phyloP scores from a whole-genome alignment of 345 rosid species.

The Eucalyptus leucophloia region DNA sequence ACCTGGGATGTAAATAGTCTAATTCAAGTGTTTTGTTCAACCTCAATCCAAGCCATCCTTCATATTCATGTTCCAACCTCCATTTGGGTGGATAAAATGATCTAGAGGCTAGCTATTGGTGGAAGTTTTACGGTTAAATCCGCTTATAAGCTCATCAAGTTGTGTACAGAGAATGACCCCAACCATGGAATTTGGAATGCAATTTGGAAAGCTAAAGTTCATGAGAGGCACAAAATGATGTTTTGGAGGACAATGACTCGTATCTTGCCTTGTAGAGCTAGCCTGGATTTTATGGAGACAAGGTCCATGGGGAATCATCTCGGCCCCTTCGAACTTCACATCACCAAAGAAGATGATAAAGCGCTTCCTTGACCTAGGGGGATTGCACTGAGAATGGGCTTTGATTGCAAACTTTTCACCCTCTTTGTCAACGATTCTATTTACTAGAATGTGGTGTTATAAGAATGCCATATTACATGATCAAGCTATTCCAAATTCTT shows the following conservation, averaged over 20 bases:
- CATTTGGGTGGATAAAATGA: background rate
- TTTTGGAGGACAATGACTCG: background rate
- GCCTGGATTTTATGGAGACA: background rate
- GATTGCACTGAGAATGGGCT: background rate
- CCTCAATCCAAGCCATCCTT: background rate
- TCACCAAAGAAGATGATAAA: background rate
- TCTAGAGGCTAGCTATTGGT: background rate
- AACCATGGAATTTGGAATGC: background rate
- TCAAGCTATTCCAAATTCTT: background rate
- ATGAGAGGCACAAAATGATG: background rate
- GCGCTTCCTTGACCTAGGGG: background rate
- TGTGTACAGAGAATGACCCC: background rate
- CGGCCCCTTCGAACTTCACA: background rate
- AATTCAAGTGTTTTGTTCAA: background rate
- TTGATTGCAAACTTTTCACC: background rate
- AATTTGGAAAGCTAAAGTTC: background rate
- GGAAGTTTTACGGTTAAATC: background rate
- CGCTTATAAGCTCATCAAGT: background rate
- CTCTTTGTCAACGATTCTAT: background rate
- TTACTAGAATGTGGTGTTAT: background rate
- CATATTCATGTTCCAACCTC: background rate
- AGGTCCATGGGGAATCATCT: background rate
- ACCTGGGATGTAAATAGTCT: background rate
- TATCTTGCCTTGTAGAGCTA: background rate
- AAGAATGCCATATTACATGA: background rate